Base-by-base conservation (phyloP, 768 basidiomycete genomes). In the Terana coerulea region DNA sequence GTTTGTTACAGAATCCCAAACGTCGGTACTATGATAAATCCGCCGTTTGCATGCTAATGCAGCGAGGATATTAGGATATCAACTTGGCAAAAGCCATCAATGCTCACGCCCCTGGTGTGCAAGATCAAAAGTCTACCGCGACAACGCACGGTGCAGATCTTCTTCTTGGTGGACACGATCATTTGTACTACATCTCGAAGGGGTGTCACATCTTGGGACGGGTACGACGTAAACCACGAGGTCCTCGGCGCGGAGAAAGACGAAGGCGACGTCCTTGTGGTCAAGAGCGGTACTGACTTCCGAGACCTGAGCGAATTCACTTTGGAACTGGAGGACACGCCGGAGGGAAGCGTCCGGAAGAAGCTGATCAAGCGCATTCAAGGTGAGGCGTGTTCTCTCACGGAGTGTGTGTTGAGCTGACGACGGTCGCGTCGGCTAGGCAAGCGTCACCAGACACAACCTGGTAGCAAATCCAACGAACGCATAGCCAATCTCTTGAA, bases 231-330 rank as follows among this genome's bases (percentile, higher is more conserved):
- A 17, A 68, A 65, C 3, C 58, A 74, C 37, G 64, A 71, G 3
- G 75, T 78, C 25, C 75, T 86, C 14, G 91, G 88, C 25, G 81
- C 82, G 5, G 87, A 91, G 59, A 72, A 69, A n/a, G 89, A 91
- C 57, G 61, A 78, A 1, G 88, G 88, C 3, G 82, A 88, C 43
- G 72, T 88, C 26, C 71, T 91, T 17, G 74, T 88, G 17, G 72
- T 93, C 53, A 95, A 95, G 68, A 92, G 89, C 61, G 93, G 93
- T 7, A 88, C 85, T 2, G 91, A 95, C 68, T 95, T 95, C 63
- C 79, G 88, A 31, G 91, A 95, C 56, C 70, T 95, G 29, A 91
- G 89, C 46, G 88, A 90, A 54, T 70, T 93, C 37, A 73, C 67
- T 0, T 67, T 95, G 19, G 81, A 82, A 50, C 69, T 95, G 12